Evolutionary conservation across 805 yeast species (phyloP), one percentile per base, ranked within the genome.

Genomic region (Kluyveromyces siamensis): DNA sequence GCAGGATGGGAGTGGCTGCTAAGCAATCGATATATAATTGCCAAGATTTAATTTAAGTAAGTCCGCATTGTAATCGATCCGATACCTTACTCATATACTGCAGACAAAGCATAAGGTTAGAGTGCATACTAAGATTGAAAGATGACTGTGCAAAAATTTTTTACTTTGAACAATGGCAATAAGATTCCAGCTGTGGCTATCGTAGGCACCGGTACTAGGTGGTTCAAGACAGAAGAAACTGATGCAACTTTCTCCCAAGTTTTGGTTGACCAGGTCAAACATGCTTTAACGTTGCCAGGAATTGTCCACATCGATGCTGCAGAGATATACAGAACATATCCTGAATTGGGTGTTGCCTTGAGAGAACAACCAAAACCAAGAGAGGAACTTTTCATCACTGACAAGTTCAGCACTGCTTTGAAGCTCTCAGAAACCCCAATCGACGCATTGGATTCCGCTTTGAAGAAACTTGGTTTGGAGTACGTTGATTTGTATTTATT

Each of bases 401-500:
- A 79, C 52, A 80, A 80, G 61, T 78, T 63, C 59, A 66, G 70
- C 11, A 45, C 53, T 38, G 17, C 52, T 45, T 27, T 45, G 25
- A 55, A 58, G 16, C 52, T 62, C 25, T 53, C 70, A 7, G 58
- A 55, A 0, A 60, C 57, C 45, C 80, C 82, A 8, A 68, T 65
- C 36, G 76, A 60, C 2, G 70, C 74, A 0, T 62, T 76, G 42
- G 62, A 67, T 13, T 50, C 49, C 2, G 63, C 74, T 1, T 66
- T 79, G 61, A 58, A 70, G 45, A 72, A 72, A 27, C 67, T 81
- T 59, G 67, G 68, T 1, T 62, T 75, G 27, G 76, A 74, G 2
- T 81, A 81, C 57, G 69, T 81, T 42, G 88, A 83, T 57, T 66
- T 82, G 50, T 80, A 75, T 54, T 68, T 84, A 59, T 59, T 84